phyloP scores from a whole-genome alignment of 75 land plant genomes.

The Pinus taeda region DNA sequence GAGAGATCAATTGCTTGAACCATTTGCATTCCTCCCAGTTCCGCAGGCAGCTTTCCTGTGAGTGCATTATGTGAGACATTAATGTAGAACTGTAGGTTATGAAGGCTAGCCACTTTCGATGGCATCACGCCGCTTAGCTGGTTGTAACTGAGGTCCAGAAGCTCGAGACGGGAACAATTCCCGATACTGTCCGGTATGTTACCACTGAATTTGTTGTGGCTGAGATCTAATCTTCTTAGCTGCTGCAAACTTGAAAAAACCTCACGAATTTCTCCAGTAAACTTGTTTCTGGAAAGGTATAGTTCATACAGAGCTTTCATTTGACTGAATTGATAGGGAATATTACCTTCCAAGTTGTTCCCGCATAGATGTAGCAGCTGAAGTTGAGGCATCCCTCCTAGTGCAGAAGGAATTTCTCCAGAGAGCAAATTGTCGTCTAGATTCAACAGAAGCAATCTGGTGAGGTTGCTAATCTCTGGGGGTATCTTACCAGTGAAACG shows the following conservation, averaged over 20 bases:
- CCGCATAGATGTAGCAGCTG: neutral
- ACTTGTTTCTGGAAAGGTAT: neutral
- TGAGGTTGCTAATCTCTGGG: neutral
- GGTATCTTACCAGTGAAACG: neutral
- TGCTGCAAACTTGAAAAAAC: too few species aligned
- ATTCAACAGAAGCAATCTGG: neutral
- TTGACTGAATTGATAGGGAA: constrained; percentile 4
- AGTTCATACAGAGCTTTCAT: constrained; percentile 2
- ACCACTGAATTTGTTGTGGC: neutral
- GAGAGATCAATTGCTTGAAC: constrained; percentile 61
- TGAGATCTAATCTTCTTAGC: too few species aligned
- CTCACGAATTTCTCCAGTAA: neutral
- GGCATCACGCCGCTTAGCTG: neutral
- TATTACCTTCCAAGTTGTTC: constrained; percentile 5
- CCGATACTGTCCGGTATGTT: neutral
- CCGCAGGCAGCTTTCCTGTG: constrained; percentile 49
- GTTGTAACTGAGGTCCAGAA: neutral
- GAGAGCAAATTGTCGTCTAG: neutral
- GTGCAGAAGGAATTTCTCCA: constrained; percentile 18
- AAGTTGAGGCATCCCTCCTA: constrained; percentile 14
- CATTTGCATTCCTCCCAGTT: constrained; percentile 35
- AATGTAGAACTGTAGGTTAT: neutral
- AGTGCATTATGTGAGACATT: constrained; percentile 32
- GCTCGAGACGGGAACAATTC: neutral
- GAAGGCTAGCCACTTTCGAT: neutral